Evolutionary conservation across 805 yeast genomes (phyloP), one percentile per base, ranked within the genome.

Genomic region (Tanozyma kutaoensis): DNA sequence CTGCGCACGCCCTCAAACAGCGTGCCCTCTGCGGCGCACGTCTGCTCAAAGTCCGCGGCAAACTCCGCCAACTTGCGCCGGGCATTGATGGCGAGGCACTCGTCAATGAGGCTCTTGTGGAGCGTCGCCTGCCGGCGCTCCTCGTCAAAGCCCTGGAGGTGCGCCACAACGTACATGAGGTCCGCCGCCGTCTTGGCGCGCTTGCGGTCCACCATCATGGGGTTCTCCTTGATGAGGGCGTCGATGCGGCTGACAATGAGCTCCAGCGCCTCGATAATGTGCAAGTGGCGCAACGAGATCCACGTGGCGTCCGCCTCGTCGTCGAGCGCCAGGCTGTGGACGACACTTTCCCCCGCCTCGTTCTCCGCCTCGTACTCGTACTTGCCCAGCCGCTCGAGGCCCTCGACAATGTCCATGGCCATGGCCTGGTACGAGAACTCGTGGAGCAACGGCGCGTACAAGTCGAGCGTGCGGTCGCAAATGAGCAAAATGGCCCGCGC

Each of bases 351-450:
- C 7, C 64, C 65, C 27, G 28, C 43, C 46, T 70, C 82, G 43
- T 58, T 71, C 40, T 69, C 78, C 6, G 69, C 63, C 24, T 55
- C 45, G 42, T 75, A 80, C 18, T 45, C 55, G 45, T 69, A 76
- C 11, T 37, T 37, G 16, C 59, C 57, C 56, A 28, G 57, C 49
- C 48, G 52, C 55, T 39, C 67, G 35, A 60, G 50, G 23, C 52
- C 43, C 17, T 54, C 55, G 2, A 66, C 63, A 15, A 77, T 52
- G 48, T 88, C 98, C 55, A 77, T 76, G 12, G 86, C 78, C 80
- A 86, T 75, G 4, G 96, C 86, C 52, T 88, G 93, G 50, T 86
- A 91, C 14, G 77, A 70, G 50, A 86, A 82, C 46, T 84, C 95
- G 49, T 91, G 97, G 29, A 86, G 52, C 25, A 91, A 47, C 0